These are phyloP conservation scores for Suhomyces chickasaworum DNA, from an alignment of 1,139 yeast genomes.

Conservation along the genomic window DNA sequence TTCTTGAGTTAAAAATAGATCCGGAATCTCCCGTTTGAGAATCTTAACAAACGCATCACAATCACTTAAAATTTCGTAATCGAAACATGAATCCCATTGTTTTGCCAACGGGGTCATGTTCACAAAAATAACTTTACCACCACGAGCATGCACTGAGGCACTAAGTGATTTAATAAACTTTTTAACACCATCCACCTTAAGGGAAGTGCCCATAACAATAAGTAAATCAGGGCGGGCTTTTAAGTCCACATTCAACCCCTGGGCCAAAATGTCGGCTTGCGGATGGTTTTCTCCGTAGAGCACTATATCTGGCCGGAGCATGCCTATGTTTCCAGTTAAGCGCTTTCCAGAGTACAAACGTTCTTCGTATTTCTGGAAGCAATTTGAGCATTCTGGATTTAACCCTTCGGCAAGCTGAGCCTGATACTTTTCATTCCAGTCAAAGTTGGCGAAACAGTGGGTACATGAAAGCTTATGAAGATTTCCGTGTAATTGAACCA, in stretches of 20 bases:
- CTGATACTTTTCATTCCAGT: slow-evolving; percentile 62
- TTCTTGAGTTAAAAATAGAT: slow-evolving; percentile 57
- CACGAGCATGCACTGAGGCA: slow-evolving; percentile 57
- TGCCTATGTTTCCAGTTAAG: slow-evolving; percentile 57
- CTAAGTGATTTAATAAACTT: slow-evolving; percentile 63
- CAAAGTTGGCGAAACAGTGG: slow-evolving; percentile 57
- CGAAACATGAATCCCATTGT: slow-evolving; percentile 62
- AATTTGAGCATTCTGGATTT: slow-evolving; percentile 65
- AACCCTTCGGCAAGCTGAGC: slow-evolving; percentile 50
- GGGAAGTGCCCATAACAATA: slow-evolving; percentile 73
- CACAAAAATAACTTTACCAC: slow-evolving; percentile 64
- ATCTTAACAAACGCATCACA: slow-evolving; percentile 78
- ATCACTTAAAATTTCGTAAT: slow-evolving; percentile 74
- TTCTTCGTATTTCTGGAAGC: slow-evolving; percentile 54
- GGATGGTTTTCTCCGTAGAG: slow-evolving; percentile 83
- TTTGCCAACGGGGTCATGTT: slow-evolving; percentile 55
- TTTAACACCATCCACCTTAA: slow-evolving; percentile 73
- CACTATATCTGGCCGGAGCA: slow-evolving; percentile 72
- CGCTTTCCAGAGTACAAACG: slow-evolving; percentile 65
- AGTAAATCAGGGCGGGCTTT: slow-evolving; percentile 62
- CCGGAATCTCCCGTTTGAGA: slow-evolving; percentile 55
- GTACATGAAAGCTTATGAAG: slow-evolving; percentile 75
- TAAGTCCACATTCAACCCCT: slow-evolving; percentile 58
- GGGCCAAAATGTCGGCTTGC: slow-evolving; percentile 64
- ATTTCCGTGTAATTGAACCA: slow-evolving; percentile 90